These are phyloP conservation scores for Musa beccarii DNA, from an alignment of 176 grass and related monocot genomes.

Conservation along the genomic window DNA sequence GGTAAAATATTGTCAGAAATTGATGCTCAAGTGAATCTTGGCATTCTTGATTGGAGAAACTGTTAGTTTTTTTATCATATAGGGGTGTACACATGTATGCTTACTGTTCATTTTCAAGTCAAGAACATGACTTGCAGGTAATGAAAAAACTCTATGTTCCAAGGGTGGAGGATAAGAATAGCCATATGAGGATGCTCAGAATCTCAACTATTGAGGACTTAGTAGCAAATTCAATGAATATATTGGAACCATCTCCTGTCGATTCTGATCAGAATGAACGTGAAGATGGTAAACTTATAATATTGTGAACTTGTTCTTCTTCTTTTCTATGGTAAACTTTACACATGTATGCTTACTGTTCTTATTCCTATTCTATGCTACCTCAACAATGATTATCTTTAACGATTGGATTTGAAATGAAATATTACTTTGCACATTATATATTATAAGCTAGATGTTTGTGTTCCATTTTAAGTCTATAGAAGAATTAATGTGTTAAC, in stretches of 20 bases:
- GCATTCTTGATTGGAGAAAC: neutral
- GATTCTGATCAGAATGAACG: slow-evolving; percentile 45
- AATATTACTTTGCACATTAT: neutral
- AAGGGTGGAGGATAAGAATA: slow-evolving; percentile 87
- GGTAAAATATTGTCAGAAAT: neutral
- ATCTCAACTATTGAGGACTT: slow-evolving; percentile 75
- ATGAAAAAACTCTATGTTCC: slow-evolving; percentile 79
- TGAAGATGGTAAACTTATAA: slow-evolving; percentile 58
- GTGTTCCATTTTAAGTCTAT: neutral
- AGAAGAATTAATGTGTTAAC: neutral
- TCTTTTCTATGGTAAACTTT: neutral
- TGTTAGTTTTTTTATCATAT: neutral
- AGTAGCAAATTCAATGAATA: slow-evolving; percentile 88
- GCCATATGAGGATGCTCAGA: slow-evolving; percentile 87
- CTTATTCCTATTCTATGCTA: too few relatives aligned
- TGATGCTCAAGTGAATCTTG: neutral
- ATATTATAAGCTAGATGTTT: neutral
- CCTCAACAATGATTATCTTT: neutral
- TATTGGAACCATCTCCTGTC: slow-evolving; percentile 68
- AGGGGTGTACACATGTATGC: neutral
- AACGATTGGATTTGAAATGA: neutral
- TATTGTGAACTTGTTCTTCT: neutral
- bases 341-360: too few relatives aligned
- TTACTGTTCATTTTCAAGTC: slow-evolving; percentile 32
- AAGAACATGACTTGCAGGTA: slow-evolving; percentile 35